Conservation (phyloP, 2,329 filamentous ascomycete genomes). For the Phialophora macrospora region DNA sequence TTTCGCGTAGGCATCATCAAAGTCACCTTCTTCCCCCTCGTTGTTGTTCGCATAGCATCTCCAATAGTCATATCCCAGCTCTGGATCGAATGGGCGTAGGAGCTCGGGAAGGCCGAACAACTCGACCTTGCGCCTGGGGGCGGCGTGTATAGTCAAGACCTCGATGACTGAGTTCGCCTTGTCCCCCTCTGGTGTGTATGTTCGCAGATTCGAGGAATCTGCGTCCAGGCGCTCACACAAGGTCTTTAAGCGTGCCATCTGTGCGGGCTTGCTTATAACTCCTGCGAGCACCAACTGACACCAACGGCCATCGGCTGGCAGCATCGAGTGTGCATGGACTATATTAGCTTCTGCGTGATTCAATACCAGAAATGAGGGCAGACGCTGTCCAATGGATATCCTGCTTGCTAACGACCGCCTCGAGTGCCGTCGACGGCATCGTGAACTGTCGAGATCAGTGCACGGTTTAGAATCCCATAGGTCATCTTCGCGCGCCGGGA, state of each 20-base stretch:
- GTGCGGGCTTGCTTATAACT: conserved; percentile 58
- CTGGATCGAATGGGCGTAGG: not conserved
- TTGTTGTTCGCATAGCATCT: not conserved
- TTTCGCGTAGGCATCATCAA: conserved; percentile 53
- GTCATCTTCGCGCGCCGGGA: conserved; percentile 5
- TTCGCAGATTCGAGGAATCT: not conserved
- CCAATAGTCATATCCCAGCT: not conserved
- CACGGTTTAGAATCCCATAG: not conserved
- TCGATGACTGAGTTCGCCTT: not conserved
- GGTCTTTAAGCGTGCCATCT: conserved; percentile 32
- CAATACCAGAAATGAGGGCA: conserved; percentile 45
- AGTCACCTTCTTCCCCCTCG: not conserved
- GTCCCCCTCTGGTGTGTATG: not conserved
- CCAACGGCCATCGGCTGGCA: conserved; percentile 47
- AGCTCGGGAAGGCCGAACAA: not conserved
- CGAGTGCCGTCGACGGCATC: not conserved
- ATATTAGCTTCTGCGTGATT: conserved; percentile 43
- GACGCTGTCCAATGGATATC: not conserved
- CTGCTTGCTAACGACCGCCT: not conserved
- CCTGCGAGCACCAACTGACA: conserved; percentile 61
- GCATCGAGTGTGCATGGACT: not conserved
- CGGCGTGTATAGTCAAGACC: not conserved
- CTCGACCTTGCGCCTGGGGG: not conserved
- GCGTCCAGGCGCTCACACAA: not conserved
- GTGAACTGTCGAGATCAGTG: not conserved